Percentiles rank a stretch among this genome's conserved stretches.
phyloP scores from a whole-genome alignment of 2,329 filamentous ascomycete genomes.

The Beauveria brongniartii region DNA sequence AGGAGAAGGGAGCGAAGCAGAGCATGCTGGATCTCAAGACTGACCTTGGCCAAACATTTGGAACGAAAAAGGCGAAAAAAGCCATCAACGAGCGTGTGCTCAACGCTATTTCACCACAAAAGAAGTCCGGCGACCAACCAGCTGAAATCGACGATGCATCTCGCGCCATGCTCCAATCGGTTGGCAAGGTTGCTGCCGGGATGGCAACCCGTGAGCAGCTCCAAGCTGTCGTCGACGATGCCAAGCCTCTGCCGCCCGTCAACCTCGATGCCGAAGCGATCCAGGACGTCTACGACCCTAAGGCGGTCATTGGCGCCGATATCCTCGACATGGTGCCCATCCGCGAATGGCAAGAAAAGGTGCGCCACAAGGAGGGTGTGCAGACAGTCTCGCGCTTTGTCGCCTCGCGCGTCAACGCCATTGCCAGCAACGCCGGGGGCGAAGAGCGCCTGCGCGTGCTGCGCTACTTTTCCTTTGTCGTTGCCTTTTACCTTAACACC shows the following conservation, averaged over 20 bases:
- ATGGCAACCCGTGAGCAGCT: constrained; percentile 61
- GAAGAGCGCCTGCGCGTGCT: constrained; percentile 48
- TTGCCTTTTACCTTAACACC: constrained; percentile 43
- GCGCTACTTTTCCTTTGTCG: constrained; percentile 50
- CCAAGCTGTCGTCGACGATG: constrained; percentile 54
- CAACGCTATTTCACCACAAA: constrained; percentile 56
- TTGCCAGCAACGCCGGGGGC: constrained; percentile 38
- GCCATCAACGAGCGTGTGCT: constrained; percentile 59
- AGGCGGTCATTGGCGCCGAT: constrained; percentile 57
- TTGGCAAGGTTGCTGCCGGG: constrained; percentile 52
- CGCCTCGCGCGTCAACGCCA: constrained; percentile 48
- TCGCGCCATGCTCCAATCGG: constrained; percentile 53
- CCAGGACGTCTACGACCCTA: constrained; percentile 64
- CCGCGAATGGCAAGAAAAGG: constrained; percentile 64
- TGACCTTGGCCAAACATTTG: constrained; percentile 69
- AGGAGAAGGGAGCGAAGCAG: constrained; percentile 30
- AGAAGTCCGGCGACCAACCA: constrained; percentile 27
- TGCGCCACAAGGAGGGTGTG: constrained; percentile 50
- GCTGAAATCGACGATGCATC: constrained; percentile 47
- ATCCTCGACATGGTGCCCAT: constrained; percentile 61
- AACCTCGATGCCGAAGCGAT: constrained; percentile 60
- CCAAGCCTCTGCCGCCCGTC: constrained; percentile 64
- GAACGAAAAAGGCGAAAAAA: constrained; percentile 80
- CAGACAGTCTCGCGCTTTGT: constrained; percentile 55
- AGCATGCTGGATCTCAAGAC: constrained; percentile 54